Conservation (phyloP, 495 filamentous ascomycete genomes). For the Penicillium dipodomyicola region DNA sequence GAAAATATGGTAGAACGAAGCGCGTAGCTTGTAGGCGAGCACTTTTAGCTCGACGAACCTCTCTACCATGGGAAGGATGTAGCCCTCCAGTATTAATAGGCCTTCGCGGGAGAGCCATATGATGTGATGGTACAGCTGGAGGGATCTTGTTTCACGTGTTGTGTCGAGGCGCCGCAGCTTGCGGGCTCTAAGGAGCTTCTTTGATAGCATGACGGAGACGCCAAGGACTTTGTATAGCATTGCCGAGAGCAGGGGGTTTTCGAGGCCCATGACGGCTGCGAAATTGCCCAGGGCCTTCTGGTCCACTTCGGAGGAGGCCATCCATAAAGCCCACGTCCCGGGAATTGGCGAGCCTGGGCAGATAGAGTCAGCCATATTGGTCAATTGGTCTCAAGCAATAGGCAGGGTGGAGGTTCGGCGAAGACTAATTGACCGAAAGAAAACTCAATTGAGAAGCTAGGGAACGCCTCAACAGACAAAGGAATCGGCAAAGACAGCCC, state of each 20-base stretch:
- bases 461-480: neutral
- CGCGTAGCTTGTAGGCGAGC: constrained; percentile 84
- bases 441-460: neutral
- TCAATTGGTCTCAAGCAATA: neutral
- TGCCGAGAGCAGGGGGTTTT: constrained; percentile 72
- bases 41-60: constrained; percentile 76
- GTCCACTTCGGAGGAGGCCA: constrained; percentile 96
- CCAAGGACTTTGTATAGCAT: constrained; percentile 89
- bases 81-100: constrained; percentile 78
- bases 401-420: neutral
- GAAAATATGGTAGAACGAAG: constrained; percentile 94
- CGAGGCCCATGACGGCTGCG: constrained; percentile 67
- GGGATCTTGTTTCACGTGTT: constrained; percentile 72
- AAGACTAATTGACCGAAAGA: neutral
- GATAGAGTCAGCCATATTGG: constrained; percentile 23
- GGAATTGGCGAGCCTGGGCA: constrained; percentile 19
- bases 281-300: constrained; percentile 92
- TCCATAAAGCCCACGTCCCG: constrained; percentile 48
- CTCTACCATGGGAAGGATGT: constrained; percentile 75
- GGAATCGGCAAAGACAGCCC: constrained; percentile 1
- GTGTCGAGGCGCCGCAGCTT: constrained; percentile 81
- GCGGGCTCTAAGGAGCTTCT: constrained; percentile 77
- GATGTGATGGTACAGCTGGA: constrained; percentile 84
- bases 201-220: constrained; percentile 82
- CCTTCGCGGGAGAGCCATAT: constrained; percentile 95